Conservation (phyloP, 2,329 filamentous ascomycete species). For the Macrophomina pseudophaseolina region DNA sequence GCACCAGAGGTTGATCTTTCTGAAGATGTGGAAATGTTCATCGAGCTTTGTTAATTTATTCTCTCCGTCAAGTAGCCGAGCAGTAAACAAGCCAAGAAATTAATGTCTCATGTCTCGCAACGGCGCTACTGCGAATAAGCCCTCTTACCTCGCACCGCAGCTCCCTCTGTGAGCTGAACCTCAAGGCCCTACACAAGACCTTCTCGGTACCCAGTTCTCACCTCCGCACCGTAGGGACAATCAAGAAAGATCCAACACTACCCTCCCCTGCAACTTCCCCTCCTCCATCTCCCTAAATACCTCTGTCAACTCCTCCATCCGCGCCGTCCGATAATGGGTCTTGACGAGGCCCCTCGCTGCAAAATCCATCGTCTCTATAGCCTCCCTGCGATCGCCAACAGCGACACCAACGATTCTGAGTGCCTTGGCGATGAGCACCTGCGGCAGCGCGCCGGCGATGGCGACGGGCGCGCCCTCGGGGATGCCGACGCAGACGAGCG, state of each 20-base stretch:
- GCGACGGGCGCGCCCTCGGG: conserved; percentile 55
- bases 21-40: not conserved
- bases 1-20: not conserved
- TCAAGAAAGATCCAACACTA: conserved; percentile 52
- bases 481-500: conserved; percentile 53
- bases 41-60: not conserved
- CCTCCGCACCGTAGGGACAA: too few relatives aligned
- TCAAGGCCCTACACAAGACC: too few relatives aligned
- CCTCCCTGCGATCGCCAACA: conserved; percentile 54
- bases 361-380: conserved; percentile 56
- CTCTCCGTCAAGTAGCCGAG: not conserved
- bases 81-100: not conserved
- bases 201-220: too few relatives aligned
- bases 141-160: too few relatives aligned
- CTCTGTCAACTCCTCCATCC: conserved; percentile 54
- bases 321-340: conserved; percentile 52
- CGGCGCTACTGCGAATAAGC: not conserved
- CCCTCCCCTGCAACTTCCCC: conserved; percentile 52
- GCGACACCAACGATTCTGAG: conserved; percentile 52
- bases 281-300: conserved; percentile 55
- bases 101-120: not conserved
- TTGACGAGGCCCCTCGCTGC: conserved; percentile 52
- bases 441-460: conserved; percentile 49
- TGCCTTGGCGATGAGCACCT: conserved; percentile 49
- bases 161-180: too few relatives aligned